Base-by-base conservation (phyloP, 2,329 filamentous ascomycete species). In the Exophiala mesophila region DNA sequence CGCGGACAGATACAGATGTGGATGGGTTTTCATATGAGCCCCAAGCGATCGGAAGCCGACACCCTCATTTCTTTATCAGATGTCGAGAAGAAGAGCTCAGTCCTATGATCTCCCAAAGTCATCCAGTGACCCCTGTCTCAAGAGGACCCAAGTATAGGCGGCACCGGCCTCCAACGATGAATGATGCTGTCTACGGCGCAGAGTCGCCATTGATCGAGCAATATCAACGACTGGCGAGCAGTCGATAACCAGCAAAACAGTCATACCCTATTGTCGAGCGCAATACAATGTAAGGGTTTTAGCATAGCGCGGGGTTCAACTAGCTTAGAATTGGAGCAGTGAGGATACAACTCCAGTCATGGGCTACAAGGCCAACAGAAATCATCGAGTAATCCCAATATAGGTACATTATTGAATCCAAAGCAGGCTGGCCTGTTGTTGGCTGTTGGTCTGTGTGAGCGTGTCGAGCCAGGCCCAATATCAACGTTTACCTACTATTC, bases 41-140 rank as follows among this genome's bases (percentile, higher is more conserved):
- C 12, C 32, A 17, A 9, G 20, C 9, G 9, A 34, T 15, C 16
- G 6, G 13, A 12, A 18, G 17, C 8, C 8, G 32, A 19, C 32
- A 34, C 20, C 32, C 32, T 34, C 32, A 34, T 19, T 34, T 34
- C 32, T 34, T 19, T 18, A 34, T 34, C 32, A 34, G 32, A 34
- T 17, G 13, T n/a, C 17, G 5, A 19, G 32, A 34, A 9, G 32
- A 34, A 19, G 32, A 34, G 20, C 32, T 34, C 32, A 34, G 32
- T 17, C 32, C 32, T 4, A 34, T 34, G 32, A 34, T 34, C 6
- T 13, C 7, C 17, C 8, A 34, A 9, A 17, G 16, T 34, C 15
- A 8, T 18, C 32, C 32, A 7, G 16, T 15, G 9, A 34, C 32
- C 6, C 32, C 32, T 10, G 7, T 18, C 7, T 18, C 32, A 34